phyloP scores from a whole-genome alignment of 1,139 yeast species.

The Debaryomyces coudertii region DNA sequence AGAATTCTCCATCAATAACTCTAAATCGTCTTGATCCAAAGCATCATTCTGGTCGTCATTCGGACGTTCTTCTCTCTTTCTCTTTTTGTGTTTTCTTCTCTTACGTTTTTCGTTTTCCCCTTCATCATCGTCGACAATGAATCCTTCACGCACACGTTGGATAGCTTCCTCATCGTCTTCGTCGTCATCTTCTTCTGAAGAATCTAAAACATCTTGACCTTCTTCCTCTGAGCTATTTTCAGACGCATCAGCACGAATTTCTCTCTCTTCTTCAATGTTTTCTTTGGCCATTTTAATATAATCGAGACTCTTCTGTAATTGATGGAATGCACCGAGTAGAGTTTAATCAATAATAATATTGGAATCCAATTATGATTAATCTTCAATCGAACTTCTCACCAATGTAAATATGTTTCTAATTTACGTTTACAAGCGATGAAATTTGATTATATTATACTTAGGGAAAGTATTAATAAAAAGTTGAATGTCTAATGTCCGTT shows the following conservation, averaged over 20 bases:
- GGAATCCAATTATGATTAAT: slow-evolving; percentile 6
- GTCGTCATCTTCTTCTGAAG: slow-evolving; percentile 77
- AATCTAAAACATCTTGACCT: slow-evolving; percentile 57
- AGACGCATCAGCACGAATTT: slow-evolving; percentile 37
- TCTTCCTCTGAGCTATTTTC: slow-evolving; percentile 37
- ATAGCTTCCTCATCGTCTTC: slow-evolving; percentile 78
- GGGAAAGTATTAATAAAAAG: slow-evolving; percentile 3
- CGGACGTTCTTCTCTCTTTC: slow-evolving; percentile 42
- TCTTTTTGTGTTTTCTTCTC: slow-evolving; percentile 38
- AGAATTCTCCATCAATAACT: slow-evolving; percentile 84
- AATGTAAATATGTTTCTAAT: slow-evolving; percentile 4
- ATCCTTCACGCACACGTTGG: slow-evolving; percentile 80
- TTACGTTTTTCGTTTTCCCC: slow-evolving; percentile 46
- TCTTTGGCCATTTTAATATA: slow-evolving; percentile 17
- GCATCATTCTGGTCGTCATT: slow-evolving; percentile 62
- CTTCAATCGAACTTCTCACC: slow-evolving; percentile 8
- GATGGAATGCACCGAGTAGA: slow-evolving; percentile 4
- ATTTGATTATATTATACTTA: slow-evolving; percentile 7
- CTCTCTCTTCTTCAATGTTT: slow-evolving; percentile 35
- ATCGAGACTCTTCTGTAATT: slow-evolving; percentile 1
- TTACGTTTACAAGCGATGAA: slow-evolving; percentile 5
- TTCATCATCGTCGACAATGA: slow-evolving; percentile 90
- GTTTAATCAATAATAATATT: slow-evolving; percentile 6
- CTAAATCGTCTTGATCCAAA: slow-evolving; percentile 93
- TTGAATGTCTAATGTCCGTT: neutral